Evolutionary conservation across 108 stramenopile species (phyloP).

Genomic region (Pseudonitzschia pungens): DNA sequence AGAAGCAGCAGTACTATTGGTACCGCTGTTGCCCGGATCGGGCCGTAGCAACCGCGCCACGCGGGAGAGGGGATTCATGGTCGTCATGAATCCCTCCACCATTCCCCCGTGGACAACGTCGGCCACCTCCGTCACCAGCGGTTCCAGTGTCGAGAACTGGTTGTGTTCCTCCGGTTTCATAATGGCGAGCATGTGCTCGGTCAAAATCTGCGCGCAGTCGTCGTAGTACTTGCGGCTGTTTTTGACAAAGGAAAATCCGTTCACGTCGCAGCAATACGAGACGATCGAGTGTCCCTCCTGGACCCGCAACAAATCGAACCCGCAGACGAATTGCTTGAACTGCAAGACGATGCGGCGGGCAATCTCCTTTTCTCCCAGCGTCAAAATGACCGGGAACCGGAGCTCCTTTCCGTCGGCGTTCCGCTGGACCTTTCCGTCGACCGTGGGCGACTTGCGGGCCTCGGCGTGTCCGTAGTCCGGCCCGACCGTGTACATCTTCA

Average conservation of each 20-base stretch:
- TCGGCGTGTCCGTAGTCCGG: conserved; percentile 99
- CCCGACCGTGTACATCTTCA: conserved; percentile 98
- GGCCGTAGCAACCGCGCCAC: conserved; percentile 45
- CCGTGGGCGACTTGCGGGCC: conserved; percentile 94
- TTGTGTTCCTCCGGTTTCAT: conserved; percentile 67
- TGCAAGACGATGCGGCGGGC: conserved; percentile 87
- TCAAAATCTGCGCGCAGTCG: conserved; percentile 89
- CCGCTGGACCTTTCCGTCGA: conserved; percentile 97
- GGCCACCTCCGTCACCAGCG: conserved; percentile 54
- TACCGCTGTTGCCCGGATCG: conserved; percentile 8
- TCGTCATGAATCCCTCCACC: not conserved
- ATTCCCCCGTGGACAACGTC: not conserved
- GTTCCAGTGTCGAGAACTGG: conserved; percentile 80
- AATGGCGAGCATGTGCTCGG: conserved; percentile 88
- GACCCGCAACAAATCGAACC: conserved; percentile 94
- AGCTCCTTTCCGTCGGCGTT: conserved; percentile 95
- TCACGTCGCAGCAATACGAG: conserved; percentile 98
- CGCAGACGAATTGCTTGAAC: conserved; percentile 97
- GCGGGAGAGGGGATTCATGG: conserved; percentile 31
- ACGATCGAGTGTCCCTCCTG: conserved; percentile 78
- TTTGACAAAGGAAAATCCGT: conserved; percentile 98
- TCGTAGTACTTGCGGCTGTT: conserved; percentile 95
- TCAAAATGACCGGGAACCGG: conserved; percentile 95
- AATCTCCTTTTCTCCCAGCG: conserved; percentile 94
- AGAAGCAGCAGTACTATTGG: not conserved